Evolutionary conservation across 106 monocot genomes (phyloP).

Genomic region (Dendrobium officinale): DNA sequence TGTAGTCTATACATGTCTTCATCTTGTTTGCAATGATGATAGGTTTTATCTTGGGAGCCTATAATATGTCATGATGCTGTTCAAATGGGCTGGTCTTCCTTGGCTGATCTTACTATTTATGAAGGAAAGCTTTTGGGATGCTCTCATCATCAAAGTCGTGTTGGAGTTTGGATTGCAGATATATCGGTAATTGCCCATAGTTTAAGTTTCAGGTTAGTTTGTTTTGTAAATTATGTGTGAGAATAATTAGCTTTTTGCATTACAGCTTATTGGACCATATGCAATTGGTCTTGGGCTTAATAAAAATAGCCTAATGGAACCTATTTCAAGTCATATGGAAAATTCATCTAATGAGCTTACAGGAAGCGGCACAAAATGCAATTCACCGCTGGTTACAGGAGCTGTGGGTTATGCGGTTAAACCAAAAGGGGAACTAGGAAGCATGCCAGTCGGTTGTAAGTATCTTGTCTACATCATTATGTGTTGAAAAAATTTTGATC

Average conservation of each 20-base stretch:
- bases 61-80: conserved; percentile 84
- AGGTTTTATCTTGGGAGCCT: conserved; percentile 93
- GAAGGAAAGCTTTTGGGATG: conserved; percentile 91
- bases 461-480: not conserved
- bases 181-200: conserved; percentile 41
- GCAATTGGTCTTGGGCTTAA: conserved; percentile 31
- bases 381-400: conserved; percentile 9
- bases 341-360: conserved; percentile 19
- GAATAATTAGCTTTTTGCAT: conserved; percentile 10
- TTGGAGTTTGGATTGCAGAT: conserved; percentile 84
- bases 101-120: conserved; percentile 76
- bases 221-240: conserved; percentile 11
- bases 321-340: conserved; percentile 21
- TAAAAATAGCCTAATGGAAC: conserved; percentile 26
- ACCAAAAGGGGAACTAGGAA: conserved; percentile 29
- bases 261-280: conserved; percentile 86
- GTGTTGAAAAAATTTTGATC: not conserved
- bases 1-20: conserved; percentile 1
- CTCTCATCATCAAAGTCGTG: conserved; percentile 56
- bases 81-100: conserved; percentile 68
- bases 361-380: conserved; percentile 20
- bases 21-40: conserved; percentile 9
- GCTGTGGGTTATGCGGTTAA: conserved; percentile 23
- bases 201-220: not conserved
- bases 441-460: conserved; percentile 29